Evolutionary conservation across 768 basidiomycete species (phyloP).

Genomic region (Gloeophyllum trabeum): DNA sequence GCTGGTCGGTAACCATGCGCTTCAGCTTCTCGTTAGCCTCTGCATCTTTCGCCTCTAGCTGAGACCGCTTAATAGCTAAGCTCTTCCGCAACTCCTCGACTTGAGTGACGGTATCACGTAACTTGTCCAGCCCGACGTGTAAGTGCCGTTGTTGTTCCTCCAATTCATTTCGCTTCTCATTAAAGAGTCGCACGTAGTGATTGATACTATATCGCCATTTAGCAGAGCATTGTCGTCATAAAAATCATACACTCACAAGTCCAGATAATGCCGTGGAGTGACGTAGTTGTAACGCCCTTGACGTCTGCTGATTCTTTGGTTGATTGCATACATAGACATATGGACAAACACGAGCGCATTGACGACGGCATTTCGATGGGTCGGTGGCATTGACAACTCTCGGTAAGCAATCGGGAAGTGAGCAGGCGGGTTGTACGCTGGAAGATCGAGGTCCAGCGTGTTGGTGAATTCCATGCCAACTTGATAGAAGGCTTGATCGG

Average conservation of each 20-base stretch:
- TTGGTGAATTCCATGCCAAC: conserved; percentile 96
- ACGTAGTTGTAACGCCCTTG: conserved; percentile 97
- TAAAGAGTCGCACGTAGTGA: conserved; percentile 91
- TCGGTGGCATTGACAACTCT: conserved; percentile 72
- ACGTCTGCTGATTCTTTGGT: conserved; percentile 76
- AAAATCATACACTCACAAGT: conserved; percentile 67
- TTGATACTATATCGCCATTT: conserved; percentile 56
- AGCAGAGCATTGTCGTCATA: conserved; percentile 1
- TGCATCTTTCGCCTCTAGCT: conserved; percentile 85
- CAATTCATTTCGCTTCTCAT: conserved; percentile 92
- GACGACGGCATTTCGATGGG: conserved; percentile 84
- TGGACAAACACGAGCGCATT: conserved; percentile 93
- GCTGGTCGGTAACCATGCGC: conserved; percentile 97
- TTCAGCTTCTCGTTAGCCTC: conserved; percentile 97
- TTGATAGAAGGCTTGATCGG: conserved; percentile 96
- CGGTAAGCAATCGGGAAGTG: conserved; percentile 89
- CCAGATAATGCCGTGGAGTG: conserved; percentile 95
- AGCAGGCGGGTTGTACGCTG: conserved; percentile 66
- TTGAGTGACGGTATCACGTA: conserved; percentile 90
- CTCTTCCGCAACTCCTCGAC: conserved; percentile 95
- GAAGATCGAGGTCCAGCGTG: conserved; percentile 82
- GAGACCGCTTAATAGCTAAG: conserved; percentile 85
- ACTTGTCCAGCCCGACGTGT: conserved; percentile 95
- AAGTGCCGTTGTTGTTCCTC: conserved; percentile 98
- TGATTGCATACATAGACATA: conserved; percentile 80